Evolutionary conservation across 2,329 filamentous ascomycete species (phyloP).

Genomic region (Ophiostoma tasmaniense): DNA sequence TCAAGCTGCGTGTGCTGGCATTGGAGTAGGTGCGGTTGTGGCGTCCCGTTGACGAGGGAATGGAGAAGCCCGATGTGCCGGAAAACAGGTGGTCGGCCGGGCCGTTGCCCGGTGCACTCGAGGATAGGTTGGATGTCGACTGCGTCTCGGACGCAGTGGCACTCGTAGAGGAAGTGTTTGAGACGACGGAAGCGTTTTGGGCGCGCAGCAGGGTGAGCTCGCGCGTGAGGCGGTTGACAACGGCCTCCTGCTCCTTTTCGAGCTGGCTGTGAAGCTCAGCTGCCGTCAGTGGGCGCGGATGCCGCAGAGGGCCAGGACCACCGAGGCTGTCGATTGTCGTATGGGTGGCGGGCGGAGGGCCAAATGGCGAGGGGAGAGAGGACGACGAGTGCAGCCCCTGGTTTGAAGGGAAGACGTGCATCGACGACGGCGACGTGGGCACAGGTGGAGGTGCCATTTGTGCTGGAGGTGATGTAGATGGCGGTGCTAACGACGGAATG

Average conservation of each 20-base stretch:
- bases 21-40: constrained; percentile 52
- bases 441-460: constrained; percentile 36
- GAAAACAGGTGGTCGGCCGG: constrained; percentile 39
- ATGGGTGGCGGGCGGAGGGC: constrained; percentile 28
- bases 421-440: constrained; percentile 36
- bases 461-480: not conserved
- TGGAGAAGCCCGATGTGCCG: constrained; percentile 48
- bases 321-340: constrained; percentile 35
- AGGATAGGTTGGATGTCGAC: constrained; percentile 27
- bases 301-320: constrained; percentile 67
- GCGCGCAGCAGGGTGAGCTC: constrained; percentile 78
- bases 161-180: constrained; percentile 56
- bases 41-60: constrained; percentile 42
- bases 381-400: constrained; percentile 36
- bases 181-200: constrained; percentile 58
- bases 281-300: constrained; percentile 78
- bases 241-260: constrained; percentile 91
- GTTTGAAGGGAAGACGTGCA: constrained; percentile 52
- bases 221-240: constrained; percentile 87
- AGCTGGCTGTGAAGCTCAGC: constrained; percentile 82
- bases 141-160: constrained; percentile 33
- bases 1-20: constrained; percentile 45
- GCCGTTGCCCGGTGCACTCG: constrained; percentile 29
- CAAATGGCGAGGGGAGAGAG: constrained; percentile 30
- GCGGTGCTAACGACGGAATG: not conserved